Evolutionary conservation across 2,329 filamentous ascomycete species (phyloP).

Genomic region (Clarireedia homoeocarpa): DNA sequence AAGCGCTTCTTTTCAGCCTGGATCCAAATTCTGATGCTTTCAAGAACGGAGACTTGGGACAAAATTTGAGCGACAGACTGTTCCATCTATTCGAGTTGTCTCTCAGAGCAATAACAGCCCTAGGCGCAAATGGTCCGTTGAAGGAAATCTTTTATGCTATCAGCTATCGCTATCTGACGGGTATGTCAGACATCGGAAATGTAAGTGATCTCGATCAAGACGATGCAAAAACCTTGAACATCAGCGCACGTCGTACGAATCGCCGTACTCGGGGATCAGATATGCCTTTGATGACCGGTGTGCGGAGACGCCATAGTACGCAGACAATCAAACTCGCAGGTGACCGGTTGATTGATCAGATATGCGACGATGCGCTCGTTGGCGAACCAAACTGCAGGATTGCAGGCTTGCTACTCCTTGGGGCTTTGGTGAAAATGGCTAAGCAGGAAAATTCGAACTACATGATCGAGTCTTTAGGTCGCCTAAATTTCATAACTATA

Average conservation of each 20-base stretch:
- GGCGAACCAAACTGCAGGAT: slow-evolving; percentile 77
- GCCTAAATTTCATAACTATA: slow-evolving; percentile 85
- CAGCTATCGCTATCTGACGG: slow-evolving; percentile 75
- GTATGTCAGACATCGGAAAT: slow-evolving; percentile 44
- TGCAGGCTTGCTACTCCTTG: slow-evolving; percentile 77
- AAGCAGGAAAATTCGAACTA: slow-evolving; percentile 63
- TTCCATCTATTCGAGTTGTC: slow-evolving; percentile 88
- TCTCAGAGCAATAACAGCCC: slow-evolving; percentile 68
- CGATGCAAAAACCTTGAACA: not conserved
- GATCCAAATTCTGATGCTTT: slow-evolving; percentile 44
- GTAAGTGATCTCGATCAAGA: not conserved
- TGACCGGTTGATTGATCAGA: slow-evolving; percentile 71
- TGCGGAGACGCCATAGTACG: slow-evolving; percentile 42
- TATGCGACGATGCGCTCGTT: slow-evolving; percentile 89
- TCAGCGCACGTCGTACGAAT: not conserved
- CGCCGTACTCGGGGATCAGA: not conserved
- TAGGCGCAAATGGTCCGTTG: slow-evolving; percentile 61
- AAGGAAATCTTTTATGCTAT: slow-evolving; percentile 87
- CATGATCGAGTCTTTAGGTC: slow-evolving; percentile 71
- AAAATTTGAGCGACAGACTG: slow-evolving; percentile 79
- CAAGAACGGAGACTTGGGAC: slow-evolving; percentile 45
- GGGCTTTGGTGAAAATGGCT: slow-evolving; percentile 66
- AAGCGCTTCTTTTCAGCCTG: slow-evolving; percentile 63
- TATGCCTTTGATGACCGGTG: slow-evolving; percentile 34
- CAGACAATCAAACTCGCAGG: slow-evolving; percentile 74